Percentiles rank a stretch among this genome's conserved stretches.
Conservation (phyloP, 2,329 filamentous ascomycete genomes). For the Colletotrichum sp. region DNA sequence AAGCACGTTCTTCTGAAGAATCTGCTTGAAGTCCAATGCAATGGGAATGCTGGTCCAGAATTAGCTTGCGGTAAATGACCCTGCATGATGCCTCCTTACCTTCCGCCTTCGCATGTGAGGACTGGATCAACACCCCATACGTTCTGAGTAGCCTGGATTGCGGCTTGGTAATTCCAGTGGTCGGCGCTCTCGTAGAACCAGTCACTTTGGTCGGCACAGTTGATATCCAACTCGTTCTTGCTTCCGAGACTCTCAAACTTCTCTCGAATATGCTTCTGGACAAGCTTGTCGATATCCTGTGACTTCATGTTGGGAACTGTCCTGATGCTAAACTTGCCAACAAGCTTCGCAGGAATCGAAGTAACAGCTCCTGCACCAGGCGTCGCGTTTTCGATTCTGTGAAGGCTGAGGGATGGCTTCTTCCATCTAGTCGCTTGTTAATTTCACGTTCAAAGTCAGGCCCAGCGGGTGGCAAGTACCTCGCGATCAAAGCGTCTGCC, state of each 20-base stretch:
- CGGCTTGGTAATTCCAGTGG: conserved; percentile 98
- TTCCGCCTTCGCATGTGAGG: conserved; percentile 93
- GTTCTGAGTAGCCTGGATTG: conserved; percentile 89
- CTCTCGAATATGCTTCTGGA: conserved; percentile 82
- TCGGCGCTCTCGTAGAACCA: conserved; percentile 99
- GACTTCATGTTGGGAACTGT: conserved; percentile 98
- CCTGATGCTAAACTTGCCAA: conserved; percentile 97
- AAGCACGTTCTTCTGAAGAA: conserved; percentile 95
- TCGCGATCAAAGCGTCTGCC: conserved; percentile 4
- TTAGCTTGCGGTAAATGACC: not conserved
- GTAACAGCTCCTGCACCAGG: conserved; percentile 94
- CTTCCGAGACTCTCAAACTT: conserved; percentile 85
- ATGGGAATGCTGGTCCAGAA: conserved; percentile 80
- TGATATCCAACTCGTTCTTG: conserved; percentile 88
- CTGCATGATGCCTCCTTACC: conserved; percentile 49
- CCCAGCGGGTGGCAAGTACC: not conserved
- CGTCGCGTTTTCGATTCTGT: conserved; percentile 95
- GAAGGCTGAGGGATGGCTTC: conserved; percentile 90
- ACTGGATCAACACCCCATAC: conserved; percentile 95
- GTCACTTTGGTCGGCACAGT: conserved; percentile 87
- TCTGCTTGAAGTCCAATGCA: conserved; percentile 95
- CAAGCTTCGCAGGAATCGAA: conserved; percentile 96
- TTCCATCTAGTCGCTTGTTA: conserved; percentile 96
- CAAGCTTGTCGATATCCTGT: conserved; percentile 82
- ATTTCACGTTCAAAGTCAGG: conserved; percentile 81